These are phyloP conservation scores for Alternaria gaisen DNA, from an alignment of 2,329 filamentous ascomycete genomes.

Conservation along the genomic window DNA sequence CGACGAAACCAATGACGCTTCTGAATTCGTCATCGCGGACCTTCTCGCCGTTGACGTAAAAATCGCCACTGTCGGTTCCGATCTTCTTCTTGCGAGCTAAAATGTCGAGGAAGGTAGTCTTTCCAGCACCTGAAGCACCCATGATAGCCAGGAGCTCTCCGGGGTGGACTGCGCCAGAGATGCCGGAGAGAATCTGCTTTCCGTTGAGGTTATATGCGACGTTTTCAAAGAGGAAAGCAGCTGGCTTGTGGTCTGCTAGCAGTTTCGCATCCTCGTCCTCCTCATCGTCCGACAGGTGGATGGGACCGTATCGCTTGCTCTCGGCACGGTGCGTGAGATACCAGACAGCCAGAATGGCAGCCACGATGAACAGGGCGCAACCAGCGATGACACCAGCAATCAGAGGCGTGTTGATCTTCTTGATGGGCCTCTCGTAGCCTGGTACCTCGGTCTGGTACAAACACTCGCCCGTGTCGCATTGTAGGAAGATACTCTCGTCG, in stretches of 20 bases:
- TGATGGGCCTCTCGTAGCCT: conserved; percentile 86
- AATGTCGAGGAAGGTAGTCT: conserved; percentile 97
- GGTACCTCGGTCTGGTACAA: conserved; percentile 92
- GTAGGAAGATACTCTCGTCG: conserved; percentile 84
- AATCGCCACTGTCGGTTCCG: conserved; percentile 78
- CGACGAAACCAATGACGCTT: conserved; percentile 93
- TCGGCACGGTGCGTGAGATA: conserved; percentile 81
- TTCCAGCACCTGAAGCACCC: conserved; percentile 96
- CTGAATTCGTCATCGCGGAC: conserved; percentile 85
- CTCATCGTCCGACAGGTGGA: conserved; percentile 83
- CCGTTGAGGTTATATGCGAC: conserved; percentile 88
- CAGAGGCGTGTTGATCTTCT: conserved; percentile 94
- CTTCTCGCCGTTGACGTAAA: conserved; percentile 93
- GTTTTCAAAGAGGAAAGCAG: conserved; percentile 85
- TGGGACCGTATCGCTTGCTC: conserved; percentile 69
- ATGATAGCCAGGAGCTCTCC: conserved; percentile 98
- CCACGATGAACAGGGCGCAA: conserved; percentile 87
- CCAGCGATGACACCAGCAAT: conserved; percentile 93
- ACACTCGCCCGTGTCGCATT: conserved; percentile 89
- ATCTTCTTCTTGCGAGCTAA: conserved; percentile 97
- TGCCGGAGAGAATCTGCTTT: conserved; percentile 80
- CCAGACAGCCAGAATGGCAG: conserved; percentile 83
- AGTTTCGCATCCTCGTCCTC: conserved; percentile 85
- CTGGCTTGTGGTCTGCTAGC: conserved; percentile 90
- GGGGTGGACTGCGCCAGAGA: conserved; percentile 87